Evolutionary conservation across 2,329 filamentous ascomycete species (phyloP).

Genomic region (Fusarium chaquense): DNA sequence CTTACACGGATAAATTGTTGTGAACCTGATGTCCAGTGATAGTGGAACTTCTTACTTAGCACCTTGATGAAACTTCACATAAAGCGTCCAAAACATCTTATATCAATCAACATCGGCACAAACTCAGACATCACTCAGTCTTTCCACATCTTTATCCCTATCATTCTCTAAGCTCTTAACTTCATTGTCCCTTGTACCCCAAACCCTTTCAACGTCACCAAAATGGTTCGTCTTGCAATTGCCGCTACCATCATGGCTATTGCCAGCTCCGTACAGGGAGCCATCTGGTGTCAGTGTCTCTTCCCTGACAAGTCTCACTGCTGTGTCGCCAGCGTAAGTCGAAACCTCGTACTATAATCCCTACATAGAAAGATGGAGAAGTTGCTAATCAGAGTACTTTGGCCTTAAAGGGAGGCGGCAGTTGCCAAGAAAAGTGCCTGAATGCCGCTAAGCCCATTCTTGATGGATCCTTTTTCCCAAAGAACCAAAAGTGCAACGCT

Average conservation of each 20-base stretch:
- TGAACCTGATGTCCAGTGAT: not conserved
- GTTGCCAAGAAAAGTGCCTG: not conserved
- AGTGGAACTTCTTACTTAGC: not conserved
- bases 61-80: not conserved
- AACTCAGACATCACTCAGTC: not conserved
- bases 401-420: not conserved
- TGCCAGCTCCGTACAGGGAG: not conserved
- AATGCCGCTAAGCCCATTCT: not conserved
- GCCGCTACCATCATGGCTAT: not conserved
- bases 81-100: not conserved
- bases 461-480: not conserved
- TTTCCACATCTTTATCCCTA: not conserved
- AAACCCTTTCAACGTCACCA: not conserved
- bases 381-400: not conserved
- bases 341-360: too few species aligned
- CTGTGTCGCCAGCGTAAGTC: not conserved
- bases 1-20: too few species aligned
- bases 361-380: rapidly evolving
- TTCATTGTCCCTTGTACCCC: not conserved
- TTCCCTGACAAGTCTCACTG: not conserved
- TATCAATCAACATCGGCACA: not conserved
- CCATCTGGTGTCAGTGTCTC: not conserved
- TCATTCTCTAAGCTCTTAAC: not conserved
- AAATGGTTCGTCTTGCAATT: not conserved
- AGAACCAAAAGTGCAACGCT: not conserved